Base-by-base conservation (phyloP, 2,329 filamentous ascomycete species). In the Aspergillus viridinutans region DNA sequence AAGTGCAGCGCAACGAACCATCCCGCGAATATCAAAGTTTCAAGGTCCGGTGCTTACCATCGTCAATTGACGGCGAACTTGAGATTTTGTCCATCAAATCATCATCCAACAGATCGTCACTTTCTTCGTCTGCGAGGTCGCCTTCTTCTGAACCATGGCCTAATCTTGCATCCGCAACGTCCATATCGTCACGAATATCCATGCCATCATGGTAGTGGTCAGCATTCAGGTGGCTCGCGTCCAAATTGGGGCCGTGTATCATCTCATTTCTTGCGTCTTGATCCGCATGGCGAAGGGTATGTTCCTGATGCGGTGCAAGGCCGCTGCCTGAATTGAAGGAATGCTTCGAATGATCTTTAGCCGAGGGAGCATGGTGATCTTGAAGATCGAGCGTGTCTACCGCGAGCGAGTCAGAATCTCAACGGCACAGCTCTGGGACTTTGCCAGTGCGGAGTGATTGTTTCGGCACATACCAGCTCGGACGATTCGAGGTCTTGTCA, bases 11-110 rank as follows among this genome's bases (percentile, higher is more conserved):
- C 20, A 26, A 23, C 4, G 20, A 23, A 47, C 20, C 5, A 47
- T 47, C 43, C 43, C 21, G 3, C 10, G 26, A 23, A 25, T 17
- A 7, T 47, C 5, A 25, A 3, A 23, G 9, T 47, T 14, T 5
- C 23, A 14, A 26, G 43, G 23, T 14, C 10, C 3, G 5, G 25
- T 47, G 10, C 43, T 47, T 47, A 99, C 93, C 93, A 88, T 97
- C 93, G 81, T 96, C 92, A 76, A 99, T 99, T 67, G 93, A 97
- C 72, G 94, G 94, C 68, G 93, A 97, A 76, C 92, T 97, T 69
- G 93, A 97, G 64, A 99, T 97, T 76, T 94, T 94, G 80, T 97
- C 94, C 89, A 96, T 91, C 86, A 96, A 87, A 75, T 97, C 93
- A 76, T 97, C 87, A 70, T 95, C 92, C 73, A 92, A 78, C 67